Conservation (phyloP, 2,329 filamentous ascomycete species). For the Diaporthe velutina region DNA sequence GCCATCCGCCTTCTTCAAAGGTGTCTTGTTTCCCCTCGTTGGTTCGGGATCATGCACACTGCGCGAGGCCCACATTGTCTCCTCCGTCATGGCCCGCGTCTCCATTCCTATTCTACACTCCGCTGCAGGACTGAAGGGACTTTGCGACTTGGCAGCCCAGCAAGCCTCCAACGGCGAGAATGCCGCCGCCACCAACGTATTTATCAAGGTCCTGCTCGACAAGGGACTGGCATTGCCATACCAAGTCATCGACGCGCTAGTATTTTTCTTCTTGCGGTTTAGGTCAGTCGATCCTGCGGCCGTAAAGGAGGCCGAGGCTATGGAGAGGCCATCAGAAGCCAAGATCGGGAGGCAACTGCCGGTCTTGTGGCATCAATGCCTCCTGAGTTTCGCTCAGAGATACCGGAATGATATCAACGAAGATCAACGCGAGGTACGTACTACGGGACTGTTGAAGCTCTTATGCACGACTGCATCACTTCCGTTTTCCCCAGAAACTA, state of each 20-base stretch:
- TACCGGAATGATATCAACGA: slow-evolving; percentile 98
- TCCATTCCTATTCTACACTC: slow-evolving; percentile 93
- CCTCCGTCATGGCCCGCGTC: slow-evolving; percentile 85
- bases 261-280: slow-evolving; percentile 97
- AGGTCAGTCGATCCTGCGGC: slow-evolving; percentile 74
- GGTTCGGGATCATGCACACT: slow-evolving; percentile 89
- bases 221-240: slow-evolving; percentile 98
- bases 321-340: slow-evolving; percentile 57
- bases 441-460: background rate
- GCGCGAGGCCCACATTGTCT: slow-evolving; percentile 91
- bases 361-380: slow-evolving; percentile 95
- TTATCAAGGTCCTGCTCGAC: slow-evolving; percentile 92
- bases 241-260: slow-evolving; percentile 92
- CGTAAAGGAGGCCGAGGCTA: slow-evolving; percentile 66
- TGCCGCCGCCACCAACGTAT: slow-evolving; percentile 92
- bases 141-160: slow-evolving; percentile 95
- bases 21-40: slow-evolving; percentile 91
- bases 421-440: slow-evolving; percentile 76
- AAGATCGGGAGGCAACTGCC: slow-evolving; percentile 70
- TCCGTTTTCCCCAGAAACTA: too few species aligned
- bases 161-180: slow-evolving; percentile 88
- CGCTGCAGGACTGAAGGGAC: slow-evolving; percentile 87
- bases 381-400: slow-evolving; percentile 91
- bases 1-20: slow-evolving; percentile 96
- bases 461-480: background rate